phyloP scores from a whole-genome alignment of 2,329 filamentous ascomycete genomes.

The Fusarium nodosum region DNA sequence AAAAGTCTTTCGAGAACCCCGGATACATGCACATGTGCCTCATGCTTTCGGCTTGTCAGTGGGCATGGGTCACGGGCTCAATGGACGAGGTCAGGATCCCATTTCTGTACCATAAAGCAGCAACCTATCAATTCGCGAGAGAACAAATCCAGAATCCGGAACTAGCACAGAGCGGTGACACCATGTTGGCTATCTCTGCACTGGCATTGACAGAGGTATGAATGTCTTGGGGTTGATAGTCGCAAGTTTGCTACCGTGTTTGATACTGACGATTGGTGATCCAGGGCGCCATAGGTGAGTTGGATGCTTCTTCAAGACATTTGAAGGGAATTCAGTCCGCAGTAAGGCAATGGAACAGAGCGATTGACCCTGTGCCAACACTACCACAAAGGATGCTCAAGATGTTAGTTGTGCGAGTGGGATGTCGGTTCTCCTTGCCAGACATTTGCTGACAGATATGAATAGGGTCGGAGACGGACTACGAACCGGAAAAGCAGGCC shows the following conservation, averaged over 20 bases:
- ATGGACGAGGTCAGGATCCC: constrained; percentile 61
- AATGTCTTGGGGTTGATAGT: constrained; percentile 1
- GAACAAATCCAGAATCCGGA: constrained; percentile 58
- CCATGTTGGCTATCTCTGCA: constrained; percentile 60
- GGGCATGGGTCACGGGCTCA: constrained; percentile 62
- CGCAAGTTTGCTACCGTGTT: not conserved
- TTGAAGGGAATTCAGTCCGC: constrained; percentile 56
- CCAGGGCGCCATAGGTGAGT: constrained; percentile 60
- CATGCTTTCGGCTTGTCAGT: constrained; percentile 61
- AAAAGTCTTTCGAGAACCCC: constrained; percentile 60
- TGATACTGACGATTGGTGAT: constrained; percentile 26
- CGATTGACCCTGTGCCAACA: constrained; percentile 40
- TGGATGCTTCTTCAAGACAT: constrained; percentile 60
- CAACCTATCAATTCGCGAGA: constrained; percentile 62
- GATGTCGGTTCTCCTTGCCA: not conserved
- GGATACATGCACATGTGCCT: constrained; percentile 62
- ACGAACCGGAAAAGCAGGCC: constrained; percentile 56
- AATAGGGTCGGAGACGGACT: constrained; percentile 58
- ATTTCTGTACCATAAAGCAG: constrained; percentile 62
- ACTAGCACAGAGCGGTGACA: constrained; percentile 57
- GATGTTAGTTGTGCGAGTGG: constrained; percentile 25
- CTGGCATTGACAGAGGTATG: constrained; percentile 61
- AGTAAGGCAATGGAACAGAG: constrained; percentile 42
- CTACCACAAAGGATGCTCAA: constrained; percentile 61
- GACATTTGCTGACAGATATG: constrained; percentile 26